phyloP scores from a whole-genome alignment of 805 yeast genomes.

The Cyberlindnera subsufficiens region DNA sequence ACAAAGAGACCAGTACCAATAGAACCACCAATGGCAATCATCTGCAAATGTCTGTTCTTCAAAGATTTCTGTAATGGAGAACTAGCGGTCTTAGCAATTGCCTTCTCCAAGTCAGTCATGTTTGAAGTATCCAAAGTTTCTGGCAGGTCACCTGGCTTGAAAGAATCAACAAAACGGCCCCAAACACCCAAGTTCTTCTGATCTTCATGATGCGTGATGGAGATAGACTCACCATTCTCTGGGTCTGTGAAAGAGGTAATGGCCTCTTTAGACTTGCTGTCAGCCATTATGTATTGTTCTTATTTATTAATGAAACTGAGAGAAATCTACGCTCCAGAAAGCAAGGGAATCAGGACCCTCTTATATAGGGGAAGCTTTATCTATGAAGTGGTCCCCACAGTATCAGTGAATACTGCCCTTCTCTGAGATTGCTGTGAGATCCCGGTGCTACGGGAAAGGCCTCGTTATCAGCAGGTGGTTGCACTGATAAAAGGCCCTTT shows the following conservation, averaged over 20 bases:
- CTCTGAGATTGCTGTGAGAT: no score
- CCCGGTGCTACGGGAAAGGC: no score
- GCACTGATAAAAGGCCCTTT: no score
- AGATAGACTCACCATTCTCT: slow-evolving; percentile 19
- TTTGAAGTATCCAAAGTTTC: slow-evolving; percentile 11
- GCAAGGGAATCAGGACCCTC: no score
- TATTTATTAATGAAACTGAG: no score
- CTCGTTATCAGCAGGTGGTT: no score
- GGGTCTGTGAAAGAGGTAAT: slow-evolving; percentile 20
- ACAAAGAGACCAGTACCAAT: slow-evolving; percentile 82
- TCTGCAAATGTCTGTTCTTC: slow-evolving; percentile 54
- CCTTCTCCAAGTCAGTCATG: slow-evolving; percentile 39
- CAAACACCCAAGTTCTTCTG: slow-evolving; percentile 7
- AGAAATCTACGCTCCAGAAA: no score
- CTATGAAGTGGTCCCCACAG: no score
- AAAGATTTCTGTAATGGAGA: slow-evolving; percentile 32
- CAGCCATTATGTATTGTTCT: slow-evolving; percentile 6
- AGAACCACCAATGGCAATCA: slow-evolving; percentile 79
- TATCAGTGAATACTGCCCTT: no score
- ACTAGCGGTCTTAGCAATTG: slow-evolving; percentile 28
- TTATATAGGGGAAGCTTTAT: no score
- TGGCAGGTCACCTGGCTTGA: slow-evolving; percentile 9
- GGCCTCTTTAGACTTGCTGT: slow-evolving; percentile 12
- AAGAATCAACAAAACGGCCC: slow-evolving; percentile 16
- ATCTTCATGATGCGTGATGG: slow-evolving; percentile 8